Conservation (phyloP, 345 rosid species). For the Capsella bursapastoris region DNA sequence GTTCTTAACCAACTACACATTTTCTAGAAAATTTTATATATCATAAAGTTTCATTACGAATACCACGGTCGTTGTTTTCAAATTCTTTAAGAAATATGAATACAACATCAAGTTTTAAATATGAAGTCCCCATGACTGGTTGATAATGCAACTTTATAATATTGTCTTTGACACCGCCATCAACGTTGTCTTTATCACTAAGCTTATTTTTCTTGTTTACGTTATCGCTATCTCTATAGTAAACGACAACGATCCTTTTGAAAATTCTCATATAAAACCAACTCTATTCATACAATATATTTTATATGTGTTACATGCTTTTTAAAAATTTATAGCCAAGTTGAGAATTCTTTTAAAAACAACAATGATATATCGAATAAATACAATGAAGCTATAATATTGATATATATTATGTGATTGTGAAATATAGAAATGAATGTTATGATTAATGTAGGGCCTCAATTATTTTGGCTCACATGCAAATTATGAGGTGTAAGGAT, state of each 20-base stretch:
- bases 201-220: constrained; percentile 30
- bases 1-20: neutral
- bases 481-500: constrained; percentile 44
- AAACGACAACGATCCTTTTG: constrained; percentile 40
- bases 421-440: constrained; percentile 28
- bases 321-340: constrained; percentile 21
- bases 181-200: constrained; percentile 40
- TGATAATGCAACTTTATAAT: constrained; percentile 33
- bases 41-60: neutral
- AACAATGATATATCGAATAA: constrained; percentile 20
- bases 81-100: neutral
- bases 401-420: constrained; percentile 13
- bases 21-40: neutral
- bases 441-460: constrained; percentile 46
- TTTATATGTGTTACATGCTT: constrained; percentile 23
- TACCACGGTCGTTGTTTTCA: neutral
- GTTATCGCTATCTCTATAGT: constrained; percentile 28
- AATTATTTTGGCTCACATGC: constrained; percentile 50
- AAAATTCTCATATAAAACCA: constrained; percentile 11
- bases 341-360: constrained; percentile 19
- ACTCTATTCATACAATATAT: neutral
- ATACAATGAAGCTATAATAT: constrained; percentile 16
- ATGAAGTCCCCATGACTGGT: constrained; percentile 18
- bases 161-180: constrained; percentile 29
- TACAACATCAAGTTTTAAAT: constrained; percentile 20